phyloP scores from a whole-genome alignment of 495 filamentous ascomycete genomes.

The Aspergillus incahuasiensis region DNA sequence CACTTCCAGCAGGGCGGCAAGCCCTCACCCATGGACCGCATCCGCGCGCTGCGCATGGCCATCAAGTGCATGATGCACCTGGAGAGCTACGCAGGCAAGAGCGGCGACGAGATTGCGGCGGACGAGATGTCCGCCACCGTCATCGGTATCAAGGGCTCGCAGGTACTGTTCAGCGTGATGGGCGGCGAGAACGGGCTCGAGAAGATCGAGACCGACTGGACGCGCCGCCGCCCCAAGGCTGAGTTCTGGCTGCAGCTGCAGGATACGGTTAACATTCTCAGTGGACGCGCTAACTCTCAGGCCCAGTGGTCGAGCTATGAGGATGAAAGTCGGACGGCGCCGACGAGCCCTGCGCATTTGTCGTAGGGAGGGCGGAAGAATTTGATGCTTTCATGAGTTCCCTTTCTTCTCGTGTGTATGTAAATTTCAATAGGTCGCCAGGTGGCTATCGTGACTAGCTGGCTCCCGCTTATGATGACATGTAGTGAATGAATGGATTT shows the following conservation, averaged over 20 bases:
- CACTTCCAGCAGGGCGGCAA: constrained; percentile 96
- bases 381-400: neutral
- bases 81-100: constrained; percentile 65
- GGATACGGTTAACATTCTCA: constrained; percentile 76
- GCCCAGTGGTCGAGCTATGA: constrained; percentile 30
- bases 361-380: neutral
- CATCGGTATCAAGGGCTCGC: constrained; percentile 89
- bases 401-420: neutral
- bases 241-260: constrained; percentile 85
- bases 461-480: neutral
- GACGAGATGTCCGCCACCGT: constrained; percentile 70
- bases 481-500: neutral
- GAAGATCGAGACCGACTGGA: constrained; percentile 88
- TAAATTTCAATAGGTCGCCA: too few relatives aligned
- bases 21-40: constrained; percentile 92
- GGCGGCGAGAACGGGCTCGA: constrained; percentile 59
- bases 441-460: too few relatives aligned
- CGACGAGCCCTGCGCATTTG: neutral
- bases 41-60: constrained; percentile 83
- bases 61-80: constrained; percentile 89
- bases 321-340: neutral
- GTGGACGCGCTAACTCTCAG: constrained; percentile 54
- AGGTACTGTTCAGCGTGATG: constrained; percentile 82
- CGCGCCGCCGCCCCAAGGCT: constrained; percentile 72
- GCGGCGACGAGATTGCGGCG: constrained; percentile 60